Evolutionary conservation across 169 alveolate genomes (phyloP).

Genomic region (Cryptosporidium ubiquitum): DNA sequence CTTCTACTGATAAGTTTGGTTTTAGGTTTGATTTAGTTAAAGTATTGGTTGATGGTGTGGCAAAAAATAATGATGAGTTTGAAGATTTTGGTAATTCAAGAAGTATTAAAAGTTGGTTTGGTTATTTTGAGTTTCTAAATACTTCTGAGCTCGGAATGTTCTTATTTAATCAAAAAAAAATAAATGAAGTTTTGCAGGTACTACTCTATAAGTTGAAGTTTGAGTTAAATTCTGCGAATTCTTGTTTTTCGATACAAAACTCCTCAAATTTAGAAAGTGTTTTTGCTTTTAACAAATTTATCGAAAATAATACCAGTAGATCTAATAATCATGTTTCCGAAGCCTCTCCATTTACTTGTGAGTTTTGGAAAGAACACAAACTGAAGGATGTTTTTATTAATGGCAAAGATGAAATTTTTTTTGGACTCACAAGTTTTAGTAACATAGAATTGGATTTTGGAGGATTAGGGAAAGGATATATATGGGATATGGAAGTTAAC

Average conservation of each 20-base stretch:
- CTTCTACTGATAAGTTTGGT: slow-evolving; percentile 28
- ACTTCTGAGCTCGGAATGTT: slow-evolving; percentile 30
- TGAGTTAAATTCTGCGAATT: slow-evolving; percentile 1
- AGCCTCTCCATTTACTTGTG: not conserved
- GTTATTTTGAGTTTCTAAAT: slow-evolving; percentile 18
- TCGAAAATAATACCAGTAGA: not conserved
- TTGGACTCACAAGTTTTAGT: not conserved
- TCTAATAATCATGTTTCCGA: not conserved
- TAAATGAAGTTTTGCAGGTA: not conserved
- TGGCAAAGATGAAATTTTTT: not conserved
- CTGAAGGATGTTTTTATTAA: not conserved
- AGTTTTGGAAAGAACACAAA: not conserved
- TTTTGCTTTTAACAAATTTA: not conserved
- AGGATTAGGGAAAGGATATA: slow-evolving; percentile 52
- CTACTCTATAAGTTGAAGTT: not conserved
- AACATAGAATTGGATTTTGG: slow-evolving; percentile 49
- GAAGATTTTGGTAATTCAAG: not conserved
- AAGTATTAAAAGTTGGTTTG: slow-evolving; percentile 13
- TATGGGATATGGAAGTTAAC: slow-evolving; percentile 32
- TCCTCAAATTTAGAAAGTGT: not conserved
- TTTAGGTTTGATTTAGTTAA: slow-evolving; percentile 20
- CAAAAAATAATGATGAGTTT: not conserved
- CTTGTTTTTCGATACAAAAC: slow-evolving; percentile 8
- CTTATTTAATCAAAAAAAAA: slow-evolving; percentile 17
- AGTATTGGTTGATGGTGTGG: not conserved